Base-by-base conservation (phyloP, 768 basidiomycete species). In the Kwoniella europaea region DNA sequence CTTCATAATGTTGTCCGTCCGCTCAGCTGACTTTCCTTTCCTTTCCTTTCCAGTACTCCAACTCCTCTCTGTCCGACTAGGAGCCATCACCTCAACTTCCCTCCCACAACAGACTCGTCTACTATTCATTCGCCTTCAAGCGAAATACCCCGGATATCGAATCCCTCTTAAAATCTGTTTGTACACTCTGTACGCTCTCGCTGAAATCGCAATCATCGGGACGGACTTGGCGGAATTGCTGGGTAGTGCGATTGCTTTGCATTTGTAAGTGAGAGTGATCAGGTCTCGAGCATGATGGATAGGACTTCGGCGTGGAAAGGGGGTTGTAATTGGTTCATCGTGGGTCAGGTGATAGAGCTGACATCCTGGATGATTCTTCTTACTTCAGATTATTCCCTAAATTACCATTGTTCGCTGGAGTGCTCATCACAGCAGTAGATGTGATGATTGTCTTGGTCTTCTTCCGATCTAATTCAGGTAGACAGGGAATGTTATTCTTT, bases 161-260 rank as follows among this genome's bases (percentile, higher is more conserved):
- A 60, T 75, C 41, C 76, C 65, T 16, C 67, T 79, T 4, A 73
- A 74, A 67, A 54, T 65, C 5, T 59, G 53, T 6, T 44, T 81
- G 52, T 82, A 69, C 44, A 54, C 42, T 6, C 44, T 82, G 10
- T 82, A 82, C 64, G 76, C 56, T 18, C 60, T 82, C 27, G 81
- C 90, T 0, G 91, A 93, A 78, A 81, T 91, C 6, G 91, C 90
- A 63, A 90, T 93, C 76, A 87, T 92, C 24, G 88, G 89, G 12
- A 92, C 91, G 5, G 92, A 92, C 79, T 85, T 94, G 44, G 91
- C 92, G 10, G 92, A 94, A 81, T 85, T 94, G 16, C 84, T 94
- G 1, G 89, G 93, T 4, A 91, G 89, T 54, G 92, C 92, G 15
- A 92, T 93, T 63, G 92, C 90, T 0, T 85, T 94, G 56, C 88